Evolutionary conservation across 2,329 filamentous ascomycete genomes (phyloP), one percentile per base, ranked within the genome.

Genomic region (Aspergillus puulaauensis): DNA sequence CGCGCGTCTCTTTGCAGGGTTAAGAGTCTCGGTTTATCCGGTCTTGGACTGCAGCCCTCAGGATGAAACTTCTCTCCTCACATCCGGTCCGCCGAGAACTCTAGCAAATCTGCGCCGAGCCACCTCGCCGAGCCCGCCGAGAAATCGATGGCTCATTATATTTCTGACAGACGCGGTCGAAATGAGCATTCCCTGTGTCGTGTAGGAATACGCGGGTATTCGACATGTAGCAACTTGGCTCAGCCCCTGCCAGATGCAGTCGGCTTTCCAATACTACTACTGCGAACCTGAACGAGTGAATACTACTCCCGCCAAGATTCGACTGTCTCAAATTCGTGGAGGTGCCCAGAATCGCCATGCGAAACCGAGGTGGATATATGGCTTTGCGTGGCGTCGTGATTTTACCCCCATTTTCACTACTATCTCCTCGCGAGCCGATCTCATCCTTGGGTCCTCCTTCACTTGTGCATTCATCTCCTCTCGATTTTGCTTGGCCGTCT

Each of bases 121-220:
- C 40, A 55, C 35, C 39, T 59, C 52, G 59, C 57, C 56, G 52
- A 61, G 61, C 54, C 52, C 35, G 35, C 35, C 35, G 35, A 37
- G 35, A 15, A 37, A 37, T 37, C 15, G 27, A 31, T 31, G 27
- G 27, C 35, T 37, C 35, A 37, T 37, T 31, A 31, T 9, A 8
- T 40, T 17, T 17, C 17, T 40, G 37, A 40, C 37, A 40, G 14
- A 37, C 27, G 46, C n/a, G 6, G 31, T 46, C 24, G 17, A n/a
- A 31, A 45, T 31, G 23, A n/a, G 44, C 24, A 24, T 17, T 24
- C 15, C n/a, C 31, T 31, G 15, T 46, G 44, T 17, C 27, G 14
- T 46, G 6, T 8, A 23, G 8, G 35, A 37, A 3, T 4, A 33
- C 6, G 31, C 33, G 15, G 5, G 15, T 37, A 7, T n/a, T 19